Conservation (phyloP, 352 stramenopile species). For the Phytophthora rubi region DNA sequence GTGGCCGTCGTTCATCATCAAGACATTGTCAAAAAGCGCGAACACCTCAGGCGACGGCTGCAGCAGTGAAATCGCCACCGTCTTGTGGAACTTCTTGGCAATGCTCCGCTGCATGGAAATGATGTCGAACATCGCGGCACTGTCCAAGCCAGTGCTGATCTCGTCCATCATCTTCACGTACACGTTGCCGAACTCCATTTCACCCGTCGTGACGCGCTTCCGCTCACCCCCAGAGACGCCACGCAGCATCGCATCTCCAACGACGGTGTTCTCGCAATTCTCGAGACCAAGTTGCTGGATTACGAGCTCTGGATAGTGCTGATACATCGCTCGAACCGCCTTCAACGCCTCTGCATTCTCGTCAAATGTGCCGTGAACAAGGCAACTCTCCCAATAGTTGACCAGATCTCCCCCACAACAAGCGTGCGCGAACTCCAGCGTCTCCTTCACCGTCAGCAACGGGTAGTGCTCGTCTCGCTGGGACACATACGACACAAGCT, state of each 20-base stretch:
- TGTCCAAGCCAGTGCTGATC: constrained; percentile 29
- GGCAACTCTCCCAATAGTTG: constrained; percentile 8
- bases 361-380: constrained; percentile 5
- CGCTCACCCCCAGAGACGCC: constrained; percentile 72
- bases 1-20: constrained; percentile 22
- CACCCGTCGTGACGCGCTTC: constrained; percentile 70
- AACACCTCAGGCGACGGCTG: constrained; percentile 33
- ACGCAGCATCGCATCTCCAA: constrained; percentile 42
- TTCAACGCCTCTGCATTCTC: constrained; percentile 21
- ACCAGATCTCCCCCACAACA: constrained; percentile 17
- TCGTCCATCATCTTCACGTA: constrained; percentile 34
- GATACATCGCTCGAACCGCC: constrained; percentile 17
- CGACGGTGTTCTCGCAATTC: constrained; percentile 24
- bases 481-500: constrained; percentile 22
- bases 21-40: constrained; percentile 27
- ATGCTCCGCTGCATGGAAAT: constrained; percentile 24
- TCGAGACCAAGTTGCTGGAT: constrained; percentile 25
- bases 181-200: constrained; percentile 78
- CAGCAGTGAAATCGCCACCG: constrained; percentile 26
- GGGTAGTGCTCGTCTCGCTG: constrained; percentile 23
- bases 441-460: constrained; percentile 19
- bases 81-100: constrained; percentile 33
- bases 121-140: constrained; percentile 28
- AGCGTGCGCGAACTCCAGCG: constrained; percentile 21
- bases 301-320: constrained; percentile 16